phyloP scores from a whole-genome alignment of 139 green algal genomes.

The Pseudopediastrum boryanum region DNA sequence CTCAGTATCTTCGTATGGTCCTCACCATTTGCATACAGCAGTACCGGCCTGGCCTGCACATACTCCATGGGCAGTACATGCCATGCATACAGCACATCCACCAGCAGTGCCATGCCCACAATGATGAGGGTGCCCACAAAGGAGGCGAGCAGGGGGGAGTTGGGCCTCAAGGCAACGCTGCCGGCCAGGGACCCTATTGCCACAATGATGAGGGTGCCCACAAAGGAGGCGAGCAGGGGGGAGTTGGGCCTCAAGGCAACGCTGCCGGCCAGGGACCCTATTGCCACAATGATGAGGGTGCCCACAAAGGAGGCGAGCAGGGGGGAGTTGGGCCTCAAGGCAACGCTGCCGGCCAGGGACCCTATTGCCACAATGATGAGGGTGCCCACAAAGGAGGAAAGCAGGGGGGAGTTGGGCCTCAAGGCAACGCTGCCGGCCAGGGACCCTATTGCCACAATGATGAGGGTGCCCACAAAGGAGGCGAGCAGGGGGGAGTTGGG shows the following conservation, averaged over 20 bases:
- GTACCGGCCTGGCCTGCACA: slow-evolving; percentile 2
- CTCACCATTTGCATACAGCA: slow-evolving; percentile 28
- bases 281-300: not conserved
- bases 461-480: too few relatives aligned
- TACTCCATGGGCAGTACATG: not conserved
- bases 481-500: too few relatives aligned
- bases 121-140: slow-evolving; percentile 11
- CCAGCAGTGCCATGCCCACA: slow-evolving; percentile 4
- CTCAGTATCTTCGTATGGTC: too few relatives aligned
- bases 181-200: slow-evolving; percentile 16
- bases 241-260: slow-evolving; percentile 1
- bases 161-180: slow-evolving; percentile 1
- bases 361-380: slow-evolving; percentile 6
- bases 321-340: slow-evolving; percentile 5
- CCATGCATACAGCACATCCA: not conserved
- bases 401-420: slow-evolving; percentile 5
- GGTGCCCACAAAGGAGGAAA: not conserved
- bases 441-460: slow-evolving; percentile 8
- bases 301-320: not conserved
- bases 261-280: slow-evolving; percentile 16
- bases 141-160: not conserved
- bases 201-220: not conserved
- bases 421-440: slow-evolving; percentile 1
- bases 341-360: slow-evolving; percentile 7
- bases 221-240: not conserved